Base-by-base conservation (phyloP, 306 rosid species). In the Ormosia semicastrata region DNA sequence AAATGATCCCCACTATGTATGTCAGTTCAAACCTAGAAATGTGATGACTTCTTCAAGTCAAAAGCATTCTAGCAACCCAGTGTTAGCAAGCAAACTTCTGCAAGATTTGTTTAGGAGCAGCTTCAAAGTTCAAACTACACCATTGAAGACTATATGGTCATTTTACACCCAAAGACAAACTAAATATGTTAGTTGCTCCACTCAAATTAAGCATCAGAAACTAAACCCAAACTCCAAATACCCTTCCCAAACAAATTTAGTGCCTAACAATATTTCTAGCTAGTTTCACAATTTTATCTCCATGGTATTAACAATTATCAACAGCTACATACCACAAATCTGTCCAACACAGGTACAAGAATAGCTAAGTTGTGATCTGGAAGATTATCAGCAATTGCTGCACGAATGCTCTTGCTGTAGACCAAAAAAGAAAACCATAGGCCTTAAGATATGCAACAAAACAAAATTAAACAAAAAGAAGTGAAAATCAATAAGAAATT, bases 321-420 rank as follows among this genome's bases (percentile, higher is more conserved):
- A 46, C 12, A 41, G 60, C 52, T 64, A 75, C 93, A 66, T 93
- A 96, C 99, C 98, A 93, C 97, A 73, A 96, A 96, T 91, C 98
- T 93, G 70, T 96, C 99, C 90, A 96, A 67, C 62, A 96, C 99
- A 17, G 99, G 99, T 34, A 96, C 99, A 44, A 95, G 97, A 75
- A 83, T 77, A 8, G 92, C 70, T 76, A 96, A 88, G 83, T 85
- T 96, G 91, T 75, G 76, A 65, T 81, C 88, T 13, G 90, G 90
- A 85, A 87, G 90, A 63, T 78, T 81, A 70, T 87, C 84, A 24
- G 88, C 84, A 69, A 87, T 87, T 67, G 88, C 84, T 33, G 63
- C 84, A 17, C 90, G 90, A 30, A 84, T 70, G 62, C 86, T 87
- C 77, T 87, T 84, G 66, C 90, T 87, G 90, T 50, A 73, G 64